Evolutionary conservation across 345 rosid genomes (phyloP).

Genomic region (Aquilaria yunnanensis): DNA sequence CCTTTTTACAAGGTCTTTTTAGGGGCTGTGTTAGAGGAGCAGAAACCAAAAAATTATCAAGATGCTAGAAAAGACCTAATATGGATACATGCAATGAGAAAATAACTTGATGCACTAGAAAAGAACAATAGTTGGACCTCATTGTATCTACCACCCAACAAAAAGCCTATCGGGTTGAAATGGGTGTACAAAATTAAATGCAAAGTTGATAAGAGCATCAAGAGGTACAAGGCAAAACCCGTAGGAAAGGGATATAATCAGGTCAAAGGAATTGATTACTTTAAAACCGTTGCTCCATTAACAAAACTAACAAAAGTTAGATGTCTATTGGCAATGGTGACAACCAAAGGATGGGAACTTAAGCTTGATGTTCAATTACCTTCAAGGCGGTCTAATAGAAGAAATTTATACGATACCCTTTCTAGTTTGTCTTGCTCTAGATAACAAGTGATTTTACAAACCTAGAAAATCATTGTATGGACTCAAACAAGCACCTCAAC

Average conservation of each 20-base stretch:
- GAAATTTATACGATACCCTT: neutral
- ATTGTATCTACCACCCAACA: neutral
- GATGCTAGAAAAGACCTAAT: neutral
- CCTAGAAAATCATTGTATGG: neutral
- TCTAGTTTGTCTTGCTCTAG: no score
- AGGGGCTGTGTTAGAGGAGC: no score
- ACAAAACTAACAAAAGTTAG: neutral
- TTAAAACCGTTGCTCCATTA: neutral
- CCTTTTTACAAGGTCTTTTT: no score
- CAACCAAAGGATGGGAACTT: neutral
- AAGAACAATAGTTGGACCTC: neutral
- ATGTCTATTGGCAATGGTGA: neutral
- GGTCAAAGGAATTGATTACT: neutral
- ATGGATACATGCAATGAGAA: neutral
- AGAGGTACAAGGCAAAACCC: neutral
- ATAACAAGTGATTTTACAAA: neutral
- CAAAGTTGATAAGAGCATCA: neutral
- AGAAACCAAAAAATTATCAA: neutral
- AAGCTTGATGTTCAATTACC: neutral
- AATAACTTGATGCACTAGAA: neutral
- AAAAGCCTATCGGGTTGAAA: neutral
- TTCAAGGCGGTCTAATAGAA: neutral
- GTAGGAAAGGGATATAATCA: neutral
- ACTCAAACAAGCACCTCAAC: neutral
- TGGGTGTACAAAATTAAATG: conserved; percentile 1